Percentiles rank a stretch among this genome's conserved stretches.
Evolutionary conservation across 306 rosid genomes (phyloP).

Genomic region (Abrus pulchellus): DNA sequence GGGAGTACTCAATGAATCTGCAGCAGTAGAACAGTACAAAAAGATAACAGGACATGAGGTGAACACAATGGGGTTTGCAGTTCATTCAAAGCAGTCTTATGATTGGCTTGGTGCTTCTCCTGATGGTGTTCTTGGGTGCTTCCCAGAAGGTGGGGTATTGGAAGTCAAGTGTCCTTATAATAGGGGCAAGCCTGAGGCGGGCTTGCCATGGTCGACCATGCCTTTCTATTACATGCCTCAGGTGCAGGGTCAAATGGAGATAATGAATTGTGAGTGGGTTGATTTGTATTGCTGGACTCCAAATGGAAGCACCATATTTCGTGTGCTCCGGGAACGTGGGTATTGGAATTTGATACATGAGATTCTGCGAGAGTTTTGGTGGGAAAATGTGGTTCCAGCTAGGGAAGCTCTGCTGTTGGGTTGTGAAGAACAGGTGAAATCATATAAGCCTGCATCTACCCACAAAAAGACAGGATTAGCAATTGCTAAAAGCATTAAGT

Average conservation of each 20-base stretch:
- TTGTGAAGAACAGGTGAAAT: slow-evolving; percentile 61
- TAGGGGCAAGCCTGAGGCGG: slow-evolving; percentile 93
- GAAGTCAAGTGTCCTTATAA: slow-evolving; percentile 98
- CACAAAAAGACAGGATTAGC: slow-evolving; percentile 84
- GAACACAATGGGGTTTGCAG: slow-evolving; percentile 75
- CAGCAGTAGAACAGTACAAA: slow-evolving; percentile 79
- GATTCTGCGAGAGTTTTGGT: slow-evolving; percentile 89
- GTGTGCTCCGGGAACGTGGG: slow-evolving; percentile 66
- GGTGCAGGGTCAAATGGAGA: slow-evolving; percentile 95
- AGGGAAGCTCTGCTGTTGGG: slow-evolving; percentile 75
- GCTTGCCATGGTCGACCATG: slow-evolving; percentile 82
- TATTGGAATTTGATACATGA: slow-evolving; percentile 85
- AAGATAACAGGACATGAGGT: slow-evolving; percentile 84
- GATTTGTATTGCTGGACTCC: slow-evolving; percentile 95
- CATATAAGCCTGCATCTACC: slow-evolving; percentile 71
- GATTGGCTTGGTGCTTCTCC: slow-evolving; percentile 98
- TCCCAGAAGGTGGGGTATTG: slow-evolving; percentile 74
- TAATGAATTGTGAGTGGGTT: slow-evolving; percentile 90
- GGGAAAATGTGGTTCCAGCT: slow-evolving; percentile 95
- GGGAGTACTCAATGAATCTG: slow-evolving; percentile 87
- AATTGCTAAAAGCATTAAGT: slow-evolving; percentile 71
- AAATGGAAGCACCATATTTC: slow-evolving; percentile 91
- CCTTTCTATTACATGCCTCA: slow-evolving; percentile 99
- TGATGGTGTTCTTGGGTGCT: slow-evolving; percentile 82
- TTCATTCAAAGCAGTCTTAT: slow-evolving; percentile 65